Conservation (phyloP, 2,329 filamentous ascomycete genomes). For the Plenodomus lindquistii region DNA sequence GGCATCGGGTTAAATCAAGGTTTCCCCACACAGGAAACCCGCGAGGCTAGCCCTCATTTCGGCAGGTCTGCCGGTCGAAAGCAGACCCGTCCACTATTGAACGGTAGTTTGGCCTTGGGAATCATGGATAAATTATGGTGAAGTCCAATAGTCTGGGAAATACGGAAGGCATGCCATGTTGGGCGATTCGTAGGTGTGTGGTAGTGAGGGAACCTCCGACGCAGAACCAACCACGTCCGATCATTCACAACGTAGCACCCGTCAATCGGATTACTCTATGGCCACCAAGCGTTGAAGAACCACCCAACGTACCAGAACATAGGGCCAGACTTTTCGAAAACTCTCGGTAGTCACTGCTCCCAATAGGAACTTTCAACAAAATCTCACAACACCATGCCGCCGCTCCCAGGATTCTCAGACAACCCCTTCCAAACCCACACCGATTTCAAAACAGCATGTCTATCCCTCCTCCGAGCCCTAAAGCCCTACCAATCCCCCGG, state of each 20-base stretch:
- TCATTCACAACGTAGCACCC: no score
- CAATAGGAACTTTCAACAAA: neutral
- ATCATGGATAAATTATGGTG: neutral
- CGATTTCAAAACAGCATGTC: conserved; percentile 31
- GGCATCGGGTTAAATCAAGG: conserved; percentile 31
- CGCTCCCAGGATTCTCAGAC: conserved; percentile 33
- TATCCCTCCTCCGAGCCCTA: conserved; percentile 28
- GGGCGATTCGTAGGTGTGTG: neutral
- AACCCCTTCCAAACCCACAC: conserved; percentile 27
- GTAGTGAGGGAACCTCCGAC: neutral
- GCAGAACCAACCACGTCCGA: neutral
- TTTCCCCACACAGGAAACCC: conserved; percentile 27
- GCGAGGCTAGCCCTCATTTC: conserved; percentile 22
- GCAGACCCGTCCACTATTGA: neutral
- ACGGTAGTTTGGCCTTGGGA: neutral
- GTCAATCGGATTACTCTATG: no score
- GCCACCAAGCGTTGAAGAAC: no score
- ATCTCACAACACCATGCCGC: conserved; percentile 25
- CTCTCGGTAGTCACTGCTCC: neutral
- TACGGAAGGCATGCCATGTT: neutral
- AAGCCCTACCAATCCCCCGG: conserved; percentile 35
- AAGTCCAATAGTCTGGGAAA: neutral
- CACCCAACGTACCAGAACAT: neutral
- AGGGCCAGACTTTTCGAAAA: neutral
- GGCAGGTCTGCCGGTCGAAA: conserved; percentile 16